Conservation (phyloP, 2,329 filamentous ascomycete species). For the Kalaharituber pfeilii region DNA sequence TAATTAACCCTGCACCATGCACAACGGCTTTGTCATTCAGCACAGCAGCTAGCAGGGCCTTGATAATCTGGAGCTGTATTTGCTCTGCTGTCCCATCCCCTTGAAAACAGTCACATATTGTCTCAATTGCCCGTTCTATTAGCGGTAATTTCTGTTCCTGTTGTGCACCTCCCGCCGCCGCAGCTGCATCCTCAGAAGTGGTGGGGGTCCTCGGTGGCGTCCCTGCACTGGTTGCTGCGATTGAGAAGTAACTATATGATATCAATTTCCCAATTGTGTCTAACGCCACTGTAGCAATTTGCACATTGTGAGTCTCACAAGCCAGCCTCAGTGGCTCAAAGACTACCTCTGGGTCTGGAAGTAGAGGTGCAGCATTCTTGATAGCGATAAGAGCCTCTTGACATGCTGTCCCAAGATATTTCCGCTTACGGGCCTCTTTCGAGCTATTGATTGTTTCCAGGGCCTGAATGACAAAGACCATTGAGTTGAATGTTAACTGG, state of each 20-base stretch:
- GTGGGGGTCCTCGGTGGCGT: conserved; percentile 31
- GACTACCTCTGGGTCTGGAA: conserved; percentile 72
- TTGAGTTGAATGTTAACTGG: conserved; percentile 35
- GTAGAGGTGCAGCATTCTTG: conserved; percentile 59
- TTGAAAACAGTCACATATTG: conserved; percentile 98
- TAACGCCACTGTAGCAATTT: conserved; percentile 73
- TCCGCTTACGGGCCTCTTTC: conserved; percentile 76
- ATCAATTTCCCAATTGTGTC: conserved; percentile 99
- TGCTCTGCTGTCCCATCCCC: conserved; percentile 84
- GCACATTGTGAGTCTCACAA: conserved; percentile 67
- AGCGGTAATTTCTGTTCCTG: conserved; percentile 42
- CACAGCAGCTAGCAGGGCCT: conserved; percentile 85
- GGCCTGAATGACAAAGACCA: conserved; percentile 88
- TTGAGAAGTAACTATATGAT: conserved; percentile 94
- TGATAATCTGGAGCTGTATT: conserved; percentile 94
- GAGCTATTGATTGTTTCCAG: conserved; percentile 81
- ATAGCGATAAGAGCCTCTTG: conserved; percentile 70
- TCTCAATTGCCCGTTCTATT: conserved; percentile 95
- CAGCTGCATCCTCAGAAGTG: conserved; percentile 26
- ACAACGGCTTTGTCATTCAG: conserved; percentile 98
- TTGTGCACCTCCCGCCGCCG: conserved; percentile 27
- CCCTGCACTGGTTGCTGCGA: conserved; percentile 24
- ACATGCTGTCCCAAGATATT: conserved; percentile 64
- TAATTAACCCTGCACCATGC: conserved; percentile 84
- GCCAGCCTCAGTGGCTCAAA: conserved; percentile 84